Base-by-base conservation (phyloP, 352 stramenopile species). In the Phytophthora cactorum region DNA sequence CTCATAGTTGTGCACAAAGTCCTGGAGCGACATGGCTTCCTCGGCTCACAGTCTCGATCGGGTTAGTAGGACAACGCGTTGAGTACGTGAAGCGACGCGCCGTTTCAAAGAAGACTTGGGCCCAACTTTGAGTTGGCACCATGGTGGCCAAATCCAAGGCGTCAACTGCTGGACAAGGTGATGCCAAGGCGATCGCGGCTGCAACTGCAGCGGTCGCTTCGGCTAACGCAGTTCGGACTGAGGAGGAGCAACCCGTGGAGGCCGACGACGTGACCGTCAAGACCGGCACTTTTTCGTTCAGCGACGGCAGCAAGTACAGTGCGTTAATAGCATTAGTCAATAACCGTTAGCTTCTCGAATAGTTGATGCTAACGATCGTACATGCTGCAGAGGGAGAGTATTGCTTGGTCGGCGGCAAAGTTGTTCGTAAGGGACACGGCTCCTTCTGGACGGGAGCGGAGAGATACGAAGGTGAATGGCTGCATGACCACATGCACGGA, bases 1-100 rank as follows among this genome's bases (percentile, higher is more conserved):
- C 76, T 91, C 83, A 61, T 91, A 91, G 54, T 71, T 61, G 64
- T 91, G 83, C 45, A 86, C 39, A 55, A 91, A 91, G 66, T 90
- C 83, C 55, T 87, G 78, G 68, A 91, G 84, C 32, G 55, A 63
- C 79, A 91, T 90, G 10, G 8, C 12, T 27, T 49, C 29, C 31
- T 46, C 10, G 0, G 7, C 5, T 38, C n/a, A 41, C 44, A 41
- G 46, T 41, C 27, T 49, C 49, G 3, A 41, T 27, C 22, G 4
- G 17, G 10, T 47, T 32, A 52, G 15, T 25, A 27, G 41, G 27
- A 14, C 44, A 39, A 39, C 22, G 39, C 8, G 17, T 32, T n/a
- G 8, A 39, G 28, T 17, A 44, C 31, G 17, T 59, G 67, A 75
- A 75, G 25, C 38, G 63, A 68, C 68, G 68, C 56, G 68, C 41